Evolutionary conservation across 345 rosid genomes (phyloP), one percentile per base, ranked within the genome.

Genomic region (Combretum micranthum): DNA sequence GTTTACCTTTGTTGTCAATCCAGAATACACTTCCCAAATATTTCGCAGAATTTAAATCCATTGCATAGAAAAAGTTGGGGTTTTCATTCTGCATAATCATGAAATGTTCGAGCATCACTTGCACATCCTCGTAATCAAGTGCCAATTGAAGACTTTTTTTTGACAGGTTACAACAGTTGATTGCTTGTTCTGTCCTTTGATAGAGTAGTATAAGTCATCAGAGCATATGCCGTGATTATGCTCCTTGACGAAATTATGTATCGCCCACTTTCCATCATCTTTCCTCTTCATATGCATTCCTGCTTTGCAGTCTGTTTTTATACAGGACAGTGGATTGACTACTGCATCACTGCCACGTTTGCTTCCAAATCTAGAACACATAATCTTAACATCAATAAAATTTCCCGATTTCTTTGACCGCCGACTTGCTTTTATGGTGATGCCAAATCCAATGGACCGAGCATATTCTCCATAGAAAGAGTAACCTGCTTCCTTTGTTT

Each of bases 391-490:
- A 62, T 77, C 81, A 64, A 73, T 77, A 51, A 77, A 77, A 46
- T 77, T 77, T 16, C 78, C 78, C 32, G 75, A 66, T n/a, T 55
- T 77, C 72, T 77, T 77, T 10, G 81, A 77, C 49, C 77, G 77
- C 10, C 81, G 77, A 37, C 81, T 76, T 3, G 77, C 72, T 61
- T 72, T 76, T 45, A 76, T 76, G 15, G 81, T 76, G 70, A 76
- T 69, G 59, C 75, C 75, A 52, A 76, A 76, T 47, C 77, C 81
- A 45, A 66, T 65, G 20, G 75, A 76, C 25, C 61, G 68, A 16
- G 81, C 81, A 12, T 76, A 76, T n/a, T 76, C 77, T 57, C 81
- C 59, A 63, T 76, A 72, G 59, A 76, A 76, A 47, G 81, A 60
- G 71, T 77, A 77, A 2, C 78, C 82, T 0, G 62, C 71, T 67